A percentile compares a stretch with the other conserved stretches of the same genome.
Evolutionary conservation across 129 eudicot species (phyloP).

Genomic region (Glebionis coronaria): DNA sequence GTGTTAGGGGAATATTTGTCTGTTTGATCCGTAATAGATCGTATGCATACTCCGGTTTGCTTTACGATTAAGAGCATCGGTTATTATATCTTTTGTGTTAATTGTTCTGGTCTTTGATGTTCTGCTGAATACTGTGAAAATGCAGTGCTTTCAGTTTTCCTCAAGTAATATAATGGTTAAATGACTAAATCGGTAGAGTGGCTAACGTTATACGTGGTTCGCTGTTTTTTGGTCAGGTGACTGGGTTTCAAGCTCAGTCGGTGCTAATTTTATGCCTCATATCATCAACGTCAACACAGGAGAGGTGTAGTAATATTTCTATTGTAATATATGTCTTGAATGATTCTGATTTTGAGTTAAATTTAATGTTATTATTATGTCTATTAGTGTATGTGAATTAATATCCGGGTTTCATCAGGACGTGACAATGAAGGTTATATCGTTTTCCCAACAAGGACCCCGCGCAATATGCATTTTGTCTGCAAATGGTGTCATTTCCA

Average conservation of each 20-base stretch:
- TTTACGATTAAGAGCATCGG: no score
- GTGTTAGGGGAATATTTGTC: constrained; percentile 3
- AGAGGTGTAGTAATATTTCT: constrained; percentile 51
- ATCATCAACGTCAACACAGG: constrained; percentile 81
- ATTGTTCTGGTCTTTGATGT: no score
- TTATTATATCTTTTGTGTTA: no score
- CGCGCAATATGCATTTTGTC: constrained; percentile 85
- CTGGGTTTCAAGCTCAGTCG: constrained; percentile 74
- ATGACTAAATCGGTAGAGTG: background rate
- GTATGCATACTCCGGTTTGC: no score
- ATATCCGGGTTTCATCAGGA: constrained; percentile 42
- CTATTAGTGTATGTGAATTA: background rate
- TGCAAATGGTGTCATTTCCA: constrained; percentile 87
- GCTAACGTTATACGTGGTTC: background rate
- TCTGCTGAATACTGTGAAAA: background rate
- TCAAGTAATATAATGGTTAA: background rate
- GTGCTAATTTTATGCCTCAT: constrained; percentile 79
- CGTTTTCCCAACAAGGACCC: constrained; percentile 63
- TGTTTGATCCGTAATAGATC: background rate
- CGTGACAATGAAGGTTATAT: constrained; percentile 64
- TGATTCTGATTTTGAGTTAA: background rate
- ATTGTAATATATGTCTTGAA: background rate
- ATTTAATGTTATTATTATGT: background rate
- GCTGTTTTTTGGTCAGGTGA: constrained; percentile 45
- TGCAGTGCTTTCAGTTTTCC: background rate